Conservation (phyloP, 1,139 yeast genomes). For the Taphrina wiesneri region DNA sequence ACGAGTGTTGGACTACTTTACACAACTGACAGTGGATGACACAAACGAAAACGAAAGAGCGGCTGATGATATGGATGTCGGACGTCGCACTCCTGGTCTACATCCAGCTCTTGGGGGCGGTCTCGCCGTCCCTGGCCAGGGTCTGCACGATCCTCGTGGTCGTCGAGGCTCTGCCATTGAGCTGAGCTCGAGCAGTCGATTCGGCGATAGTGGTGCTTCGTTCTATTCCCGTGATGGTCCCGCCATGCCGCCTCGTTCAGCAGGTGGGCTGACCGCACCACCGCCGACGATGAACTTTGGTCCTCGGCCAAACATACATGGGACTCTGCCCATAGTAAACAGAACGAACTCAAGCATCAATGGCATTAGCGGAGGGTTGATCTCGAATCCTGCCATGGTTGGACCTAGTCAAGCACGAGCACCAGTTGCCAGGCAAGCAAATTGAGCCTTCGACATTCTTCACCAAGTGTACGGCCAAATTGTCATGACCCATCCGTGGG, state of each 20-base stretch:
- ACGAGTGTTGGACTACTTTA: slow-evolving; percentile 25
- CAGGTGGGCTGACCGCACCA: slow-evolving; percentile 14
- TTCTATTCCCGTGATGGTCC: slow-evolving; percentile 8
- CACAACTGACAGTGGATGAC: slow-evolving; percentile 25
- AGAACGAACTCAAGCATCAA: slow-evolving; percentile 11
- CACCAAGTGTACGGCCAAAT: too few species aligned
- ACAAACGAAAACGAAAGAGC: slow-evolving; percentile 18
- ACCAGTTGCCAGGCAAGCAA: not conserved
- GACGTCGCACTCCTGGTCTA: slow-evolving; percentile 32
- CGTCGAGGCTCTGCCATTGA: slow-evolving; percentile 23
- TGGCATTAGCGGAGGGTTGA: slow-evolving; percentile 14
- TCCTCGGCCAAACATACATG: slow-evolving; percentile 1
- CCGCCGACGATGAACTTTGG: slow-evolving; percentile 8
- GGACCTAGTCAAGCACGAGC: not conserved
- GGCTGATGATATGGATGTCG: slow-evolving; percentile 27
- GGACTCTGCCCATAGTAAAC: not conserved
- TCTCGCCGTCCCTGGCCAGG: slow-evolving; percentile 5
- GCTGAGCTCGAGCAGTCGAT: slow-evolving; percentile 9
- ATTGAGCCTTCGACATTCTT: not conserved
- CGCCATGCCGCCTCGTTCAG: not conserved
- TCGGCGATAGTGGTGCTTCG: slow-evolving; percentile 11
- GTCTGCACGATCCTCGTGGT: slow-evolving; percentile 18
- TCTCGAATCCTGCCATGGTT: not conserved
- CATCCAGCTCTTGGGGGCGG: slow-evolving; percentile 25
- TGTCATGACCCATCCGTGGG: not conserved